These are phyloP conservation scores for Elsinoe ampelina DNA, from an alignment of 2,329 filamentous ascomycete genomes.

Conservation along the genomic window DNA sequence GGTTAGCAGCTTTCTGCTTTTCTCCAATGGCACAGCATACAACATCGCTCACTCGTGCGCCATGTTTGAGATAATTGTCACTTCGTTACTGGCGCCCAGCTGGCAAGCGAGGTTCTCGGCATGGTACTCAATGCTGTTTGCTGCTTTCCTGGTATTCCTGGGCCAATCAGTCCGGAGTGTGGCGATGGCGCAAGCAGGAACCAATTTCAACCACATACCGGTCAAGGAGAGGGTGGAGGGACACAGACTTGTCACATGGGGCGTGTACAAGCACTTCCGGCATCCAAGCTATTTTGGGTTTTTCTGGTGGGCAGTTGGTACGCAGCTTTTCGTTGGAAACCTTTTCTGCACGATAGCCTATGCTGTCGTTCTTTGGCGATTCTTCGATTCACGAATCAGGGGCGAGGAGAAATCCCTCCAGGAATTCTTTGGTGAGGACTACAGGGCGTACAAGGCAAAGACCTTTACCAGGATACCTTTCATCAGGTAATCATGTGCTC, in stretches of 20 bases:
- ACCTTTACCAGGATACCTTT: conserved; percentile 78
- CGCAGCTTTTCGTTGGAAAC: conserved; percentile 84
- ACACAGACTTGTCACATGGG: conserved; percentile 73
- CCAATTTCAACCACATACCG: conserved; percentile 81
- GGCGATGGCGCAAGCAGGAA: conserved; percentile 82
- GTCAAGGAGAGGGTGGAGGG: conserved; percentile 58
- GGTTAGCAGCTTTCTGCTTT: conserved; percentile 70
- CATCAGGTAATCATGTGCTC: conserved; percentile 32
- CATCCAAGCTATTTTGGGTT: conserved; percentile 97
- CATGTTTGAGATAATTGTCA: conserved; percentile 60
- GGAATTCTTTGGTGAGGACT: conserved; percentile 76
- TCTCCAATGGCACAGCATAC: conserved; percentile 75
- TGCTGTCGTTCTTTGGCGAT: conserved; percentile 67
- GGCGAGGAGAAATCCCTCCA: conserved; percentile 70
- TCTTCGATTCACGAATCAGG: conserved; percentile 66
- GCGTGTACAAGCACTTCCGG: conserved; percentile 65
- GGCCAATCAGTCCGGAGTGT: conserved; percentile 70
- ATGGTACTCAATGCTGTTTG: conserved; percentile 39
- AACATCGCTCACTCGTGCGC: conserved; percentile 72
- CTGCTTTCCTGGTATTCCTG: conserved; percentile 52
- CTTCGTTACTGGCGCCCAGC: conserved; percentile 44
- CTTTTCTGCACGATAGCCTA: conserved; percentile 67
- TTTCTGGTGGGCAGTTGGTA: conserved; percentile 97
- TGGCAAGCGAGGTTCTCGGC: conserved; percentile 37
- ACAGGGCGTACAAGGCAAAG: conserved; percentile 59